A percentile compares a stretch with the other conserved stretches of the same genome.
Evolutionary conservation across 176 grass and related monocot species (phyloP).

Genomic region (Cenchrus americanus): DNA sequence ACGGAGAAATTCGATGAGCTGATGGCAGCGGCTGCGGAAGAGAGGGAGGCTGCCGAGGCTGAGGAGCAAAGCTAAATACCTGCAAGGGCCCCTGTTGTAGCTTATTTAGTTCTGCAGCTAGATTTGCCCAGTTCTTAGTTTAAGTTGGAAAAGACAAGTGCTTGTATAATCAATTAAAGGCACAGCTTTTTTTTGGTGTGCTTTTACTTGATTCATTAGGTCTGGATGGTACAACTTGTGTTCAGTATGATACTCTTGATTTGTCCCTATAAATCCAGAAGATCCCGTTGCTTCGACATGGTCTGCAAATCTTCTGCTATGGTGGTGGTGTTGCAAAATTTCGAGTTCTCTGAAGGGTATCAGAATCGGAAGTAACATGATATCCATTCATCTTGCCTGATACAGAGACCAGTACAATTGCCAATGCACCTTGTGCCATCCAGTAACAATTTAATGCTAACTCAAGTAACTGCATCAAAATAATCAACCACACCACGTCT

Average conservation of each 20-base stretch:
- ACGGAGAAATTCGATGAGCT: conserved; percentile 89
- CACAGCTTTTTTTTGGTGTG: conserved; percentile 53
- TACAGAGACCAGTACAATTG: not conserved
- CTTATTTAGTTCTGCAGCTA: conserved; percentile 54
- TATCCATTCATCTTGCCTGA: not conserved
- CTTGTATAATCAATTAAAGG: conserved; percentile 48
- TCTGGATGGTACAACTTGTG: conserved; percentile 37
- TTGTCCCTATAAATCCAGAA: conserved; percentile 13
- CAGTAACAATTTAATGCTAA: too few relatives aligned
- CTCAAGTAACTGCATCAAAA: too few relatives aligned
- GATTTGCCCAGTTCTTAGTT: conserved; percentile 37
- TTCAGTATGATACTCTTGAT: conserved; percentile 35
- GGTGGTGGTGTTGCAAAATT: not conserved
- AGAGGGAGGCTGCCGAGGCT: conserved; percentile 58
- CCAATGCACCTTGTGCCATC: too few relatives aligned
- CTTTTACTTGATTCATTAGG: conserved; percentile 50
- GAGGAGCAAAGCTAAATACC: conserved; percentile 76
- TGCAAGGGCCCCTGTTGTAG: conserved; percentile 51
- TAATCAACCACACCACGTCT: too few relatives aligned
- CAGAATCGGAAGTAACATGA: not conserved
- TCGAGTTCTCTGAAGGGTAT: not conserved
- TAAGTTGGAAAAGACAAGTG: conserved; percentile 13
- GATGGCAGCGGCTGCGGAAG: conserved; percentile 79
- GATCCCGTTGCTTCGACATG: not conserved
- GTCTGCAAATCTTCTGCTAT: not conserved